A percentile compares a stretch with the other conserved stretches of the same genome.
Conservation (phyloP, 306 rosid species). For the Betula pendula region DNA sequence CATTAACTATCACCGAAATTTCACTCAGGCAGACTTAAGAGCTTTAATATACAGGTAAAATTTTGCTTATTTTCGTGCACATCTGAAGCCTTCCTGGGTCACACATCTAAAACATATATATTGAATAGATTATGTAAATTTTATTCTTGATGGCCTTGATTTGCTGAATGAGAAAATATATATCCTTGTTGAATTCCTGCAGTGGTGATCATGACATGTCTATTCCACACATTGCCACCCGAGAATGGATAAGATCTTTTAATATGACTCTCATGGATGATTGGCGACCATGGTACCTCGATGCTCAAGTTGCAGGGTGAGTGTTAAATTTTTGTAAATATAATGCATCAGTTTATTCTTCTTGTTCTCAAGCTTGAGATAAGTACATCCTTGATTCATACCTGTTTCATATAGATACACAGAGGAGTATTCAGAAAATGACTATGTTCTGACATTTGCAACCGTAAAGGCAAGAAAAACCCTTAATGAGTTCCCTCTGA, state of each 20-base stretch:
- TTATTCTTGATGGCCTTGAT: no score
- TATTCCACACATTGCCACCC: constrained; percentile 4
- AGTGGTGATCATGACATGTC: constrained; percentile 20
- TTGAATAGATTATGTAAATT: no score
- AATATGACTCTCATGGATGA: constrained; percentile 10
- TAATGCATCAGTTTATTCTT: not conserved
- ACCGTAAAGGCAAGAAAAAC: constrained; percentile 5
- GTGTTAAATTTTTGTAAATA: not conserved
- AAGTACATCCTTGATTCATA: no score
- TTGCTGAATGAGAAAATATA: no score
- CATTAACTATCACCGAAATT: constrained; percentile 3
- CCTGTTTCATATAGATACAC: not conserved
- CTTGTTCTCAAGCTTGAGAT: not conserved
- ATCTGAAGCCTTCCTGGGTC: not conserved
- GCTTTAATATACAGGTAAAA: constrained; percentile 13
- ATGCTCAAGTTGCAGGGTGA: constrained; percentile 13
- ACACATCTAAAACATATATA: not conserved
- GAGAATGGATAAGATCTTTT: constrained; percentile 6
- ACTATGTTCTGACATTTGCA: constrained; percentile 4
- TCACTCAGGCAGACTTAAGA: not conserved
- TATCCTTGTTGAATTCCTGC: not conserved
- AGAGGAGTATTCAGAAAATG: not conserved
- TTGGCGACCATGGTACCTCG: constrained; percentile 8
- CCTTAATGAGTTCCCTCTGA: not conserved
- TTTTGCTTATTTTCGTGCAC: not conserved